Percentiles rank a stretch among this genome's conserved stretches.
Evolutionary conservation across 1,139 yeast genomes (phyloP).

Genomic region (Pichia norvegensis): DNA sequence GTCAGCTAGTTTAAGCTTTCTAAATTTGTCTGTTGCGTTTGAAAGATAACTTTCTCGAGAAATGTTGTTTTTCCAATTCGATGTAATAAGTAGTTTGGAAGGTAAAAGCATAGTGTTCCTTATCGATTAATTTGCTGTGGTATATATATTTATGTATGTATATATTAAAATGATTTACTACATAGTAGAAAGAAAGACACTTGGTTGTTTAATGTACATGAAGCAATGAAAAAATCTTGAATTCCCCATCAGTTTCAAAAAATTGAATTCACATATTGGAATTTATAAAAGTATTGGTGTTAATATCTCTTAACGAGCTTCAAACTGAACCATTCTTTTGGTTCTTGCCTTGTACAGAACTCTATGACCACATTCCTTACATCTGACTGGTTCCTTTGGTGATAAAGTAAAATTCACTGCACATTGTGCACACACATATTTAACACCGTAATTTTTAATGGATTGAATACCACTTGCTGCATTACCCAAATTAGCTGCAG

Average conservation of each 20-base stretch:
- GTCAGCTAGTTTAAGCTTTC: too few relatives aligned
- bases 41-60: background rate
- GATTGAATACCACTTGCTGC: constrained; percentile 65
- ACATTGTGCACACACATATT: constrained; percentile 94
- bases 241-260: background rate
- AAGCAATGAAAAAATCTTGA: background rate
- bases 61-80: background rate
- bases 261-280: background rate
- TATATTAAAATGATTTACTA: too few relatives aligned
- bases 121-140: background rate
- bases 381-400: constrained; percentile 94
- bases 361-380: constrained; percentile 98
- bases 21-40: background rate
- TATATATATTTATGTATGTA: too few relatives aligned
- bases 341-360: constrained; percentile 96
- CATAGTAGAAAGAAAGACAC: background rate
- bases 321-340: constrained; percentile 80
- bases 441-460: constrained; percentile 74
- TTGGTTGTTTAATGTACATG: background rate
- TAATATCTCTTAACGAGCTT: constrained; percentile 42
- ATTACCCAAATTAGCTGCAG: constrained; percentile 59
- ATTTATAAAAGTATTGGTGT: background rate
- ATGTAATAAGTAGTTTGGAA: background rate
- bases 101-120: background rate
- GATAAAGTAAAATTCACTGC: constrained; percentile 82